A percentile compares a stretch with the other conserved stretches of the same genome.
Evolutionary conservation across 1,139 yeast species (phyloP).

Genomic region (Debaryomyces sp.): DNA sequence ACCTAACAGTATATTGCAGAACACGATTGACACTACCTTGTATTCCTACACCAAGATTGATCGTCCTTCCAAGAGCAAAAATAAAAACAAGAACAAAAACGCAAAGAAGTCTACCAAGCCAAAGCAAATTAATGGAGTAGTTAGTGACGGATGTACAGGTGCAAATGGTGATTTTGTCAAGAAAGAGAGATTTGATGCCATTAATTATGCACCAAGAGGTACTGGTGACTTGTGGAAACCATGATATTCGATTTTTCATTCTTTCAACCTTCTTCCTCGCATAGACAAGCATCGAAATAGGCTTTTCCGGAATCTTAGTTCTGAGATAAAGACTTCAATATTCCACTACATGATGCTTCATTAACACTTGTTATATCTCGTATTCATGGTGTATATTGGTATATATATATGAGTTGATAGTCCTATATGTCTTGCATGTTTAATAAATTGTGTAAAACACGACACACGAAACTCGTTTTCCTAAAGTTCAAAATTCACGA

Average conservation of each 20-base stretch:
- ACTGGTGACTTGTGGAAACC: conserved; percentile 57
- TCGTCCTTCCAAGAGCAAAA: conserved; percentile 7
- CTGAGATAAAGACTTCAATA: background rate
- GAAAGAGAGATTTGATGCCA: conserved; percentile 46
- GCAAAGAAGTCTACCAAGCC: conserved; percentile 4
- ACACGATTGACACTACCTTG: conserved; percentile 40
- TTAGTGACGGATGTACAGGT: conserved; percentile 17
- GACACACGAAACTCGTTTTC: background rate
- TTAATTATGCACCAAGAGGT: conserved; percentile 59
- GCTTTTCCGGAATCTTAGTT: background rate
- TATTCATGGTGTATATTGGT: background rate
- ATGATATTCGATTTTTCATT: conserved; percentile 13
- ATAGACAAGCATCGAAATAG: background rate
- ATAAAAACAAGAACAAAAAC: conserved; percentile 8
- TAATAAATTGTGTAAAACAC: background rate
- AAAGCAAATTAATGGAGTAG: conserved; percentile 12
- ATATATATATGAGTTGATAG: background rate
- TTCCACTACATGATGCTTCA: background rate
- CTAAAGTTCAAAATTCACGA: background rate
- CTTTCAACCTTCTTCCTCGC: background rate
- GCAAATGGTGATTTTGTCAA: conserved; percentile 30
- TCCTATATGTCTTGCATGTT: background rate
- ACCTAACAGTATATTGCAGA: conserved; percentile 34
- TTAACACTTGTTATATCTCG: background rate
- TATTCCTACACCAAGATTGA: conserved; percentile 26